Conservation (phyloP, 1,284 basidiomycete genomes). For the Peniophora sp. region DNA sequence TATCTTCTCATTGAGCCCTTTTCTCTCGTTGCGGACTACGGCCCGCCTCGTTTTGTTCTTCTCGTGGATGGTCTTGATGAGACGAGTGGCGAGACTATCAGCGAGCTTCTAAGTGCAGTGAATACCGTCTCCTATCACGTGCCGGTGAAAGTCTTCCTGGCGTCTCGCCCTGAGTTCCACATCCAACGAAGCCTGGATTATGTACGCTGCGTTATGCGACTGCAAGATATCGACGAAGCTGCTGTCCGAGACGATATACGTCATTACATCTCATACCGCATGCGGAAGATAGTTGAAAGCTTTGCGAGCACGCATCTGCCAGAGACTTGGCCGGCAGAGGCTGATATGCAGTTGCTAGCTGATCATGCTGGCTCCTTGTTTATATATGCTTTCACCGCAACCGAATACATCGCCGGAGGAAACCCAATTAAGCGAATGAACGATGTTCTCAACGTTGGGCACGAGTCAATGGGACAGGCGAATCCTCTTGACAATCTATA, state of each 20-base stretch:
- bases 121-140: not conserved
- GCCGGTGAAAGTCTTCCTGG: not conserved
- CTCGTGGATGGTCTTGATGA: not conserved
- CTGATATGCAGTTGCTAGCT: not conserved
- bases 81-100: not conserved
- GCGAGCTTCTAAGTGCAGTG: not conserved
- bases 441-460: not conserved
- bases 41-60: not conserved
- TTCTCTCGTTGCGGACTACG: no score
- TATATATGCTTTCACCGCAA: not conserved
- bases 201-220: not conserved
- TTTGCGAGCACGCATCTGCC: no score
- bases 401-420: not conserved
- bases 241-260: not conserved
- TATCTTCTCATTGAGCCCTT: not conserved
- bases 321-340: not conserved
- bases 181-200: not conserved
- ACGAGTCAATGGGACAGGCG: not conserved
- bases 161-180: conserved; percentile 1
- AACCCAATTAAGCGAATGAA: not conserved
- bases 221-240: not conserved
- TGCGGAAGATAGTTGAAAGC: not conserved
- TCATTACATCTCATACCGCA: not conserved
- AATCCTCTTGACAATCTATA: not conserved
- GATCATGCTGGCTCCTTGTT: not conserved